Conservation (phyloP, 768 basidiomycete species). For the Paxillus rubicundulus region DNA sequence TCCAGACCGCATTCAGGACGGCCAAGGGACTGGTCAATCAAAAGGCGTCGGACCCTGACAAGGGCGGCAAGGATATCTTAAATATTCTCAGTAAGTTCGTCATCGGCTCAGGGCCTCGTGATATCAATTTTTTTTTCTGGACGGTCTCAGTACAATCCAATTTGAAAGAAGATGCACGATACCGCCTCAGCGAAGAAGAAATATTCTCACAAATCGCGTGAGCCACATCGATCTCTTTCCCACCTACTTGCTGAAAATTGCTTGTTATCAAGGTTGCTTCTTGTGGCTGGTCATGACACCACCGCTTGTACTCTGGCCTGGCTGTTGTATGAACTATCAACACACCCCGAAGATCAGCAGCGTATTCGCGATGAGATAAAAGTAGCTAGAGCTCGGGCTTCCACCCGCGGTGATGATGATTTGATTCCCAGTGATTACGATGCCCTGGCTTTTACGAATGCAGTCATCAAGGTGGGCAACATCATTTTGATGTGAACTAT, state of each 20-base stretch:
- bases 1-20: slow-evolving; percentile 21
- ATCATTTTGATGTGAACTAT: background rate
- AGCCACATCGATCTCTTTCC: slow-evolving; percentile 12
- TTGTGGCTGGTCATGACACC: slow-evolving; percentile 21
- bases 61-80: slow-evolving; percentile 32
- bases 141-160: slow-evolving; percentile 30
- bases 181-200: slow-evolving; percentile 29
- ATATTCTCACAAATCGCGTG: slow-evolving; percentile 34
- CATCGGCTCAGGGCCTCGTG: background rate
- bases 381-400: slow-evolving; percentile 16
- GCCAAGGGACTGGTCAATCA: slow-evolving; percentile 21
- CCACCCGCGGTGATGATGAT: slow-evolving; percentile 23
- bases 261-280: slow-evolving; percentile 14
- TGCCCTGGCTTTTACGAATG: slow-evolving; percentile 30
- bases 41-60: slow-evolving; percentile 18
- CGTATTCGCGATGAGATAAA: slow-evolving; percentile 16
- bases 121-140: background rate
- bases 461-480: slow-evolving; percentile 31
- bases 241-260: slow-evolving; percentile 8
- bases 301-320: slow-evolving; percentile 11
- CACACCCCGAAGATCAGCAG: slow-evolving; percentile 15
- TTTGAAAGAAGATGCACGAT: slow-evolving; percentile 24
- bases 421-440: slow-evolving; percentile 33
- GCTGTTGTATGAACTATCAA: slow-evolving; percentile 14
- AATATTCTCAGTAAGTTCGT: slow-evolving; percentile 29